Conservation (phyloP, 75 land plant species). For the Larix kaempferi region DNA sequence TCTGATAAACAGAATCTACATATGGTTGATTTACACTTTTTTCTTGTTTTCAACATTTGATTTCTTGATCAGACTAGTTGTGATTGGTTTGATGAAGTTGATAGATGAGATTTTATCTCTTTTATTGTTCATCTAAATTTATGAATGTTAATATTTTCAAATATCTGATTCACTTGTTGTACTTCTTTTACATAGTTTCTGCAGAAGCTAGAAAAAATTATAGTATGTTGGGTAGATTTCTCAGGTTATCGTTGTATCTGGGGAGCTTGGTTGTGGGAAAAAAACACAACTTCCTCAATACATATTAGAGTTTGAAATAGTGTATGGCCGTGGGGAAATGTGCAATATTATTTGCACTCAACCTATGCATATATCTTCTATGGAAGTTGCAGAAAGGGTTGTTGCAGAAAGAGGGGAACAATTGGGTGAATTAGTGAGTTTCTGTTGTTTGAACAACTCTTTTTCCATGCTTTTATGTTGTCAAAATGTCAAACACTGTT, state of each 20-base stretch:
- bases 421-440: slow-evolving; percentile 37
- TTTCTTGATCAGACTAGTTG: background rate
- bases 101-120: background rate
- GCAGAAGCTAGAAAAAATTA: background rate
- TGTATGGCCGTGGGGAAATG: slow-evolving; percentile 16
- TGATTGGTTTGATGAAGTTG: background rate
- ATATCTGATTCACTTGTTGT: background rate
- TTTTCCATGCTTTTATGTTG: background rate
- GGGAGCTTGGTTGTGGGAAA: slow-evolving; percentile 37
- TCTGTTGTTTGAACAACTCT: slow-evolving; percentile 1
- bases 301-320: slow-evolving; percentile 31
- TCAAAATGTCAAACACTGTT: background rate
- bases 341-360: slow-evolving; percentile 40
- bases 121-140: background rate
- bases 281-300: slow-evolving; percentile 42
- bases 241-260: slow-evolving; percentile 28
- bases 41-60: background rate
- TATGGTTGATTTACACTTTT: background rate
- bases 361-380: slow-evolving; percentile 34
- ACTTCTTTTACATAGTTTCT: background rate
- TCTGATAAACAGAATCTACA: background rate
- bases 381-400: slow-evolving; percentile 32
- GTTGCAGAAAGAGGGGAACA: slow-evolving; percentile 29
- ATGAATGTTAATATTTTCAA: background rate
- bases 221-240: background rate